Evolutionary conservation across 495 filamentous ascomycete species (phyloP).

Genomic region (Mycothermus thermophilus): DNA sequence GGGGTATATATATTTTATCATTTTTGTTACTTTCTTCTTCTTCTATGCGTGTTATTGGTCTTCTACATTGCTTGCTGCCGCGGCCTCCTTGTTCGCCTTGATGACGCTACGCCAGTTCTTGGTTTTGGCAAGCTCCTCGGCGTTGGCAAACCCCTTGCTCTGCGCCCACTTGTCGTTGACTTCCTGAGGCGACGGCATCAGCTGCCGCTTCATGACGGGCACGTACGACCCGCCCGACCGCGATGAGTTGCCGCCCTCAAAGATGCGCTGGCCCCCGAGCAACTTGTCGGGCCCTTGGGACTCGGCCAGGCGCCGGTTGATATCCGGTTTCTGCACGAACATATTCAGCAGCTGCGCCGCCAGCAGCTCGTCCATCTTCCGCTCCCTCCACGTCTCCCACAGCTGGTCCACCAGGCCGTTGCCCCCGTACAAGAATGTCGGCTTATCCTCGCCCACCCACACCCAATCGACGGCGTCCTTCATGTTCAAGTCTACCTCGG

Average conservation of each 20-base stretch:
- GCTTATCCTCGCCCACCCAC: conserved; percentile 48
- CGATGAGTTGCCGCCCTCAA: conserved; percentile 52
- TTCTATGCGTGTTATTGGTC: conserved; percentile 5
- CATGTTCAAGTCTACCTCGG: conserved; percentile 16
- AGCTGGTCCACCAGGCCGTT: conserved; percentile 55
- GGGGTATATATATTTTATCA: neutral
- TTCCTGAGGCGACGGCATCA: conserved; percentile 50
- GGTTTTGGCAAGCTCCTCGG: conserved; percentile 29
- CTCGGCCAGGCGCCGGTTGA: conserved; percentile 6
- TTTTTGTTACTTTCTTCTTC: neutral
- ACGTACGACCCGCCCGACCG: conserved; percentile 52
- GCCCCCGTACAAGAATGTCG: conserved; percentile 39
- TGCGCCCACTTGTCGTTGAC: conserved; percentile 66
- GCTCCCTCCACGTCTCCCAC: conserved; percentile 69
- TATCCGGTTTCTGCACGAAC: conserved; percentile 39
- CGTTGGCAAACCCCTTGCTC: conserved; percentile 45
- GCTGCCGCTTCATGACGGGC: conserved; percentile 51
- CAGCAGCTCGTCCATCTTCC: conserved; percentile 81
- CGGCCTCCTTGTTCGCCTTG: conserved; percentile 14
- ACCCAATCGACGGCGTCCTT: conserved; percentile 64
- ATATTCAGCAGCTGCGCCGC: conserved; percentile 52
- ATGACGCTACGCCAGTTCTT: conserved; percentile 23
- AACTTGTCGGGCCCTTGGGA: conserved; percentile 11
- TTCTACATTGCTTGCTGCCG: conserved; percentile 16
- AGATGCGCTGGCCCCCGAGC: conserved; percentile 42